Evolutionary conservation across 495 filamentous ascomycete species (phyloP), one percentile per base, ranked within the genome.

Genomic region (Astrothelium macrocarpum): DNA sequence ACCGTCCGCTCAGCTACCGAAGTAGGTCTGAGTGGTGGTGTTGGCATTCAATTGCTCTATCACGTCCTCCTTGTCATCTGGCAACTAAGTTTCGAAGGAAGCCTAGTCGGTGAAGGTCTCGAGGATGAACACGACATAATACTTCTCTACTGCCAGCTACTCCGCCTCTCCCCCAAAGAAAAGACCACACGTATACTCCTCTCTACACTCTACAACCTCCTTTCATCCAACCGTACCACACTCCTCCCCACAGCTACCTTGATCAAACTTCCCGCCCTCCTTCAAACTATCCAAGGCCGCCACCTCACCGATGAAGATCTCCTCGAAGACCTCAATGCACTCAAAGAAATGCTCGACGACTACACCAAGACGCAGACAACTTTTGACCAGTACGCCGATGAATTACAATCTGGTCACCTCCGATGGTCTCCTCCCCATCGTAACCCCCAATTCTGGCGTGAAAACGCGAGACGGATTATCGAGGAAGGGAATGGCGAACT

Each of bases 311-410:
- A 98, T 74, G 83, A 85, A 36, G 94, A 98, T 72, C 84, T 97
- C 32, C 82, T 90, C 29, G 90, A 95, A 66, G 94, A 98, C 73
- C 82, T 97, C 14, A 79, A 83, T 62, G 79, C 78, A 25, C 80
- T 98, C 16, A 86, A 79, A 26, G 85, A 87, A 46, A 87, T 92
- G 76, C 78, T 97, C 43, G 90, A 95, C 26, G 91, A 94, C 59
- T 97, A 97, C 74, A 93, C 91, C 66, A 90, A 90, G 72, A 94
- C 90, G 42, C 95, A 97, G 77, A 98, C 95, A 4, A 98, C 93
- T 0, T 95, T 98, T 68, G 93, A 96, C 75, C 87, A 95, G 72
- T 98, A 98, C 74, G 88, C 90, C 14, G 87, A 88, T 49, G 94
- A 98, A 76, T 78, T 98, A 36, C 84, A 89, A 59, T 85, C 89